phyloP scores from a whole-genome alignment of 2,329 filamentous ascomycete genomes.

The Thelonectria discophora region DNA sequence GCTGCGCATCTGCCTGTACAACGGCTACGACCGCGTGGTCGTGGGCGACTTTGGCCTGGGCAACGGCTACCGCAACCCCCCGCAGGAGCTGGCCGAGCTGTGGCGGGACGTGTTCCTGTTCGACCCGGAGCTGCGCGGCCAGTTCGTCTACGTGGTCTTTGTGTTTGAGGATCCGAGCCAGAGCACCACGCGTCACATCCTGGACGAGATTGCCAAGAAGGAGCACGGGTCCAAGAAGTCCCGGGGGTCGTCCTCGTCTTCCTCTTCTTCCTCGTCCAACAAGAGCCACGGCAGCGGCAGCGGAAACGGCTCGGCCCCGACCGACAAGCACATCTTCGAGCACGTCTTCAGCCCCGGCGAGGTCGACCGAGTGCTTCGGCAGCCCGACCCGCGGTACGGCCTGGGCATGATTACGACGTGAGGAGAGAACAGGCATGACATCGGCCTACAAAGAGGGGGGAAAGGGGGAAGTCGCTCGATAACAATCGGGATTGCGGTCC shows the following conservation, averaged over 20 bases:
- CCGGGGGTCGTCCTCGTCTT: constrained; percentile 33
- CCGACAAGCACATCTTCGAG: constrained; percentile 63
- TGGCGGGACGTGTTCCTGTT: constrained; percentile 73
- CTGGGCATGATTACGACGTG: constrained; percentile 60
- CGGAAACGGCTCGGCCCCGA: constrained; percentile 40
- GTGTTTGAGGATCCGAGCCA: constrained; percentile 68
- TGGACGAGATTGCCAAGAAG: constrained; percentile 65
- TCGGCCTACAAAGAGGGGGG: neutral
- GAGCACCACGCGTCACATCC: constrained; percentile 62
- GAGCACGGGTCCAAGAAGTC: constrained; percentile 49
- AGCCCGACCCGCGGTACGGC: constrained; percentile 64
- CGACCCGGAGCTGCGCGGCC: constrained; percentile 68
- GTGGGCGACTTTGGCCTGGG: constrained; percentile 73
- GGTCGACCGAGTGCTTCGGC: constrained; percentile 59
- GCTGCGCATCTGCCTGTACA: constrained; percentile 72
- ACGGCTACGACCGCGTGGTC: constrained; percentile 65
- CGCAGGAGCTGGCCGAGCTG: constrained; percentile 69
- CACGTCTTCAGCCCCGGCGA: constrained; percentile 60
- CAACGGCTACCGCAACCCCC: constrained; percentile 70
- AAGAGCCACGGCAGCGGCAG: constrained; percentile 37
- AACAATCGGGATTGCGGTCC: no score
- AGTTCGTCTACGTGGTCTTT: constrained; percentile 70
- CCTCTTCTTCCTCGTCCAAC: constrained; percentile 43
- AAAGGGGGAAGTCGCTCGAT: neutral
- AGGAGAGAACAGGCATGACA: no score